Percentiles rank a stretch among this genome's conserved stretches.
phyloP scores from a whole-genome alignment of 768 basidiomycete genomes.

The Porpolomopsis calyptriformis region DNA sequence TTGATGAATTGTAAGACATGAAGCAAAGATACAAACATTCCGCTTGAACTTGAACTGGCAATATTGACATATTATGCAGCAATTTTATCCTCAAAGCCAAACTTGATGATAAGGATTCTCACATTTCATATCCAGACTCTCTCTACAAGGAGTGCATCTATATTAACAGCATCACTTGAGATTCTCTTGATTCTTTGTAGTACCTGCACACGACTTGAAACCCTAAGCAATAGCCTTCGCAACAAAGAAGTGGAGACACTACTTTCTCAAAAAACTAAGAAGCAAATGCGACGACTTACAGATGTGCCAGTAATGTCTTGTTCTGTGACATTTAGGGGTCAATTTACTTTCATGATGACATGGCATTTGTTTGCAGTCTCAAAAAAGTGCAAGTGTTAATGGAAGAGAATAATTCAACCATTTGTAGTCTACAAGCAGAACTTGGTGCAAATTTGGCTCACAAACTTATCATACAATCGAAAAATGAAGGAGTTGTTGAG shows the following conservation, averaged over 20 bases:
- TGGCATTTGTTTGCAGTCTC: background rate
- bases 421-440: constrained; percentile 1
- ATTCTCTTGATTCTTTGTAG: background rate
- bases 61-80: background rate
- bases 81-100: background rate
- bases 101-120: constrained; percentile 2
- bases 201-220: background rate
- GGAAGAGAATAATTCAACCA: background rate
- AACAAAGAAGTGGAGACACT: background rate
- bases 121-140: background rate
- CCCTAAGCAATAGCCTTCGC: background rate
- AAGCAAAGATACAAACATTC: background rate
- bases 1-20: background rate
- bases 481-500: background rate
- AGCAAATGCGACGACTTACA: background rate
- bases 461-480: background rate
- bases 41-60: background rate
- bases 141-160: constrained; percentile 1
- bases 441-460: background rate
- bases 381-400: background rate
- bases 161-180: background rate
- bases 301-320: background rate
- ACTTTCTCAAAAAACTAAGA: background rate
- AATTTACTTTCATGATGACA: background rate
- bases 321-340: background rate